Conservation (phyloP, 257 asterid species). For the Verbascum thapsus region DNA sequence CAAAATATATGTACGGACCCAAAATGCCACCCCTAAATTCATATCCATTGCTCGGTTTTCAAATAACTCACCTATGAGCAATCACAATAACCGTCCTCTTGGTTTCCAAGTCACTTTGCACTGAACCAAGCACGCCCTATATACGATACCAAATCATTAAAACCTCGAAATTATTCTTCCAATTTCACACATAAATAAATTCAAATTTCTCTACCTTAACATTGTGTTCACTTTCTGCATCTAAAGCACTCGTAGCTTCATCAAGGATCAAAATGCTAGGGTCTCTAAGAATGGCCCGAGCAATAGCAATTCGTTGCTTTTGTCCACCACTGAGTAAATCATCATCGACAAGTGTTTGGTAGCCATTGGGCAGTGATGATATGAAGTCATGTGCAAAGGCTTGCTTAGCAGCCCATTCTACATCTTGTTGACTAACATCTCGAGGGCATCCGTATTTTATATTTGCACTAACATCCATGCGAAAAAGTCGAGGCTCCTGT, state of each 20-base stretch:
- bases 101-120: slow-evolving; percentile 54
- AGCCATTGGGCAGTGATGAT: slow-evolving; percentile 74
- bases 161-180: slow-evolving; percentile 15
- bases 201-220: slow-evolving; percentile 58
- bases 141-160: slow-evolving; percentile 27
- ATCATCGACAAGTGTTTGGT: slow-evolving; percentile 87
- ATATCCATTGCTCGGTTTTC: too few species aligned
- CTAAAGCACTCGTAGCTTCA: slow-evolving; percentile 98
- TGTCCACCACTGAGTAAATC: slow-evolving; percentile 99
- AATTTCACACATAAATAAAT: background rate
- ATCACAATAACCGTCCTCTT: slow-evolving; percentile 78
- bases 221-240: slow-evolving; percentile 95
- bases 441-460: slow-evolving; percentile 85
- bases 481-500: slow-evolving; percentile 94
- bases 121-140: slow-evolving; percentile 75
- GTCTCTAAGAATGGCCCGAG: slow-evolving; percentile 88
- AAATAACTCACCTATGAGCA: slow-evolving; percentile 71
- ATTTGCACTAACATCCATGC: slow-evolving; percentile 81
- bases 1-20: too few species aligned
- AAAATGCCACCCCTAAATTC: too few species aligned
- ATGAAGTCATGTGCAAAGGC: slow-evolving; percentile 93
- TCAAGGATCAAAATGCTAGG: slow-evolving; percentile 87
- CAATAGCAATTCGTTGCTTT: slow-evolving; percentile 94
- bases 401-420: slow-evolving; percentile 90
- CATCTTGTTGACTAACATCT: slow-evolving; percentile 63